Evolutionary conservation across 148 eudicot genomes (phyloP).

Genomic region (Rhododendron ovatum): DNA sequence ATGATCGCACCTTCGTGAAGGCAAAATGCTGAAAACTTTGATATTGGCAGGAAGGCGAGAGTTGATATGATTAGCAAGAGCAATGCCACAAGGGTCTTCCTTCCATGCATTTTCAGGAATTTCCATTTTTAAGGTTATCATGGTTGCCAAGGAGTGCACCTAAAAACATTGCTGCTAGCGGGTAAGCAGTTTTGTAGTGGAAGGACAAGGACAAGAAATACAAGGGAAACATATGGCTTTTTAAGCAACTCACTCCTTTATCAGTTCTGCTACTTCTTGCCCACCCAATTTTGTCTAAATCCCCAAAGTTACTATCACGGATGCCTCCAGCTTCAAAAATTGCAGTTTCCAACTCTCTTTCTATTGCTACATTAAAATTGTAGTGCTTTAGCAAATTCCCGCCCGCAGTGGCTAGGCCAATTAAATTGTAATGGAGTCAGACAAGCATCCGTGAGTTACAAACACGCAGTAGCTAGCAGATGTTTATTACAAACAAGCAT

Average conservation of each 20-base stretch:
- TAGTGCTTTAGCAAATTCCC: constrained; percentile 23
- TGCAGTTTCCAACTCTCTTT: constrained; percentile 78
- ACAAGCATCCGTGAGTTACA: too few species aligned
- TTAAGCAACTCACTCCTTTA: constrained; percentile 66
- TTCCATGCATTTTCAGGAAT: constrained; percentile 81
- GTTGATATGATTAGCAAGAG: constrained; percentile 63
- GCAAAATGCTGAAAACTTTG: constrained; percentile 79
- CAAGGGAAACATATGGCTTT: background rate
- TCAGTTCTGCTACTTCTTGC: constrained; percentile 88
- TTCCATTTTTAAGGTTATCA: constrained; percentile 84
- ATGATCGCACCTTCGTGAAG: constrained; percentile 53
- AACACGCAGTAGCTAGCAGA: too few species aligned
- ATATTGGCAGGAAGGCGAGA: constrained; percentile 67
- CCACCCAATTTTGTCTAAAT: constrained; percentile 80
- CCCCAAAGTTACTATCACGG: constrained; percentile 69
- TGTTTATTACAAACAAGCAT: background rate
- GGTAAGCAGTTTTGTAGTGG: background rate
- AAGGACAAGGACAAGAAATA: background rate
- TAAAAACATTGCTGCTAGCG: constrained; percentile 11
- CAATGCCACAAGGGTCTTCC: constrained; percentile 72
- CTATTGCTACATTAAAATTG: constrained; percentile 59
- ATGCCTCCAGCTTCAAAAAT: constrained; percentile 85
- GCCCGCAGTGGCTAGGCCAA: constrained; percentile 3
- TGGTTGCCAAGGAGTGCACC: constrained; percentile 93
- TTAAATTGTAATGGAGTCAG: background rate